Evolutionary conservation across 2,329 filamentous ascomycete species (phyloP), one percentile per base, ranked within the genome.

Genomic region (Torrubiella hemipterigena): DNA sequence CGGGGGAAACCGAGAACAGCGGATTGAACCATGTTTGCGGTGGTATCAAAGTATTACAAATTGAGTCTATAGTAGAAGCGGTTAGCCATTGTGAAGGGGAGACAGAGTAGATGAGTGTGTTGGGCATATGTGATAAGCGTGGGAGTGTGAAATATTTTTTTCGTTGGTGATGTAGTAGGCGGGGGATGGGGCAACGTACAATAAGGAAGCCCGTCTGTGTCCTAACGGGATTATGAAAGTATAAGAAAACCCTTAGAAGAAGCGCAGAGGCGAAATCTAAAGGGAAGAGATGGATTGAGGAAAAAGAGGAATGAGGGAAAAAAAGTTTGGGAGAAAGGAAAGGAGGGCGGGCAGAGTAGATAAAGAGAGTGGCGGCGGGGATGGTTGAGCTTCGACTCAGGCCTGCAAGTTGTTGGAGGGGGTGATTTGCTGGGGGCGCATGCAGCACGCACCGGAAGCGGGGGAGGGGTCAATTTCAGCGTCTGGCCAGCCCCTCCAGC

Each of bases 1-100:
- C 91, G 89, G 62, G 91, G 91, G 77, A 98, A 98, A 68, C 91
- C 91, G 62, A 98, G 81, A 62, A 98, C 73, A 48, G 91, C 67
- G 45, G 71, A 75, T 55, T 74, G 67, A 58, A 75, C 71, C 71
- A 75, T 75, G 40, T 57, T 71, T 57, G 42, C 48, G 52, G 52
- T 54, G 49, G 40, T 39, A 43, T 42, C 39, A 40, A 27, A 12
- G 13, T 25, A 23, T 19, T 36, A 16, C 15, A 30, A 24, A 15
- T 27, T 30, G 23, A 27, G 13, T 17, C 22, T 26, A 10, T 35
- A 18, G 31, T 9, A 19, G 12, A 17, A 15, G 8, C 10, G 23
- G 22, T 29, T n/a, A 18, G 10, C 17, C n/a, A 29, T 29, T 14
- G 24, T 7, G n/a, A 8, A 9, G 7, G 7, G 24, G 15, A 14